Conservation (phyloP, 306 rosid species). For the Prinsepia uniflora region DNA sequence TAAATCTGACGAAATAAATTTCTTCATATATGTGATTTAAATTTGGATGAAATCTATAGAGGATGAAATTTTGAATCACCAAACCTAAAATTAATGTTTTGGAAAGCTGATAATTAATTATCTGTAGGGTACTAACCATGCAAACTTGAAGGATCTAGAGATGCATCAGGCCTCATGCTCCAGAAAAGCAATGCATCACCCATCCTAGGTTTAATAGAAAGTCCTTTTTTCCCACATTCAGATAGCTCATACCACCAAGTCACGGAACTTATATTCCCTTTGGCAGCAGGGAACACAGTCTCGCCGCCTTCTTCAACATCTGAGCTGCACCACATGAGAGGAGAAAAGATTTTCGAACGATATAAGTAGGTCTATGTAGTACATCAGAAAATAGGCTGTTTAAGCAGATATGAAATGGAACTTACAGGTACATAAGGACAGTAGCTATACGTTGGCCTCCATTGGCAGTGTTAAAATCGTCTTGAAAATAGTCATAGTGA, state of each 20-base stretch:
- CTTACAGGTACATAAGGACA: conserved; percentile 95
- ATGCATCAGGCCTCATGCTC: conserved; percentile 98
- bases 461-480: conserved; percentile 72
- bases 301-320: conserved; percentile 99
- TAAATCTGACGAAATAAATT: not conserved
- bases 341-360: conserved; percentile 14
- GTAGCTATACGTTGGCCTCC: conserved; percentile 99
- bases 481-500: conserved; percentile 94
- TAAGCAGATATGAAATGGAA: conserved; percentile 23
- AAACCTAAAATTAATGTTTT: conserved; percentile 4
- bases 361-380: conserved; percentile 12
- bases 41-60: not conserved
- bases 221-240: conserved; percentile 87
- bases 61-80: conserved; percentile 2
- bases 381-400: conserved; percentile 13
- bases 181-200: conserved; percentile 98
- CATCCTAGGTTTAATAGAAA: conserved; percentile 88
- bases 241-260: conserved; percentile 98
- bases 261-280: conserved; percentile 85
- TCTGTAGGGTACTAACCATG: conserved; percentile 58
- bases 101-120: not conserved
- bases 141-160: conserved; percentile 87
- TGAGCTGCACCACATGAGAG: conserved; percentile 52
- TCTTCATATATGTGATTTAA: not conserved
- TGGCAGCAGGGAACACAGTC: conserved; percentile 96